Percentiles rank a stretch among this genome's conserved stretches.
Evolutionary conservation across 345 rosid species (phyloP).

Genomic region (Balakata baccata): DNA sequence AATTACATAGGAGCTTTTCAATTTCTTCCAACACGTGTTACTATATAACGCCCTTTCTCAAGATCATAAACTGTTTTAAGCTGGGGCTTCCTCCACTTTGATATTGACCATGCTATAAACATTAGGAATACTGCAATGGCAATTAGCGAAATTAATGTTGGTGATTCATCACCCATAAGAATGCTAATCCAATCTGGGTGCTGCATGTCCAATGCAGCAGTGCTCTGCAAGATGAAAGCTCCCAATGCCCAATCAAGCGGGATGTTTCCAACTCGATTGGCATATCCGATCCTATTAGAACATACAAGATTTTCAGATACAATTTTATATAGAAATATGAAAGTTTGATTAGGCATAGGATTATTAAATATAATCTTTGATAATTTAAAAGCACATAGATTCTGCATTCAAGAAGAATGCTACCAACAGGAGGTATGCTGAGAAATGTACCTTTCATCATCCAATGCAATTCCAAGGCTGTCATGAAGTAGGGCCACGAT

Average conservation of each 20-base stretch:
- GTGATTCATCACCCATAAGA: slow-evolving; percentile 49
- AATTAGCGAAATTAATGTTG: slow-evolving; percentile 37
- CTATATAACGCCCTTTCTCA: slow-evolving; percentile 84
- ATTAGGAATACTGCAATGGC: slow-evolving; percentile 44
- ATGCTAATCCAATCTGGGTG: slow-evolving; percentile 43
- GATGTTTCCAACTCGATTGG: slow-evolving; percentile 63
- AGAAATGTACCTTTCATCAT: slow-evolving; percentile 51
- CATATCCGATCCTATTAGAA: slow-evolving; percentile 51
- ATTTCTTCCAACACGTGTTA: slow-evolving; percentile 60
- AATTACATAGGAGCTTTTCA: slow-evolving; percentile 11
- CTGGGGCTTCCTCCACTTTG: slow-evolving; percentile 78
- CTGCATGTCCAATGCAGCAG: slow-evolving; percentile 26
- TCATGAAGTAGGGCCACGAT: slow-evolving; percentile 87
- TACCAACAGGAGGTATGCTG: background rate
- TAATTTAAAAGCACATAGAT: background rate
- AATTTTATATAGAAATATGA: background rate
- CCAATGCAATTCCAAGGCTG: slow-evolving; percentile 64
- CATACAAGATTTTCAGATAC: background rate
- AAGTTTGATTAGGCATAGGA: background rate
- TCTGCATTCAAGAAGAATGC: background rate
- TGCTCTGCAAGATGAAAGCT: slow-evolving; percentile 74
- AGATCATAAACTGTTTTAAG: slow-evolving; percentile 77
- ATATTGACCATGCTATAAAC: slow-evolving; percentile 53
- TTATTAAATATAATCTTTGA: background rate
- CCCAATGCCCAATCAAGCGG: slow-evolving; percentile 96